Evolutionary conservation across 106 monocot species (phyloP).

Genomic region (Dendrobium chrysotoxum): DNA sequence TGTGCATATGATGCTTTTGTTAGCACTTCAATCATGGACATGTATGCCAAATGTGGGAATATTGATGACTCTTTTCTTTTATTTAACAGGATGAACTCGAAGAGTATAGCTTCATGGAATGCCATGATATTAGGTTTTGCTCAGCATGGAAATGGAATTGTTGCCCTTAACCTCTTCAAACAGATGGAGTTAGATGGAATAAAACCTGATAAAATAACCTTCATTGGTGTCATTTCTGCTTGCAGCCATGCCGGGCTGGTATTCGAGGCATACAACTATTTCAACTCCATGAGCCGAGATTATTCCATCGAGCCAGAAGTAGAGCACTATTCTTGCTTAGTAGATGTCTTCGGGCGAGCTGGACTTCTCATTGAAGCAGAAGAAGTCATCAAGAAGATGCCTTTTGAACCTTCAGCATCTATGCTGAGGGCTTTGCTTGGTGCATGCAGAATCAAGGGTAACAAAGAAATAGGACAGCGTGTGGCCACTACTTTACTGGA

Average conservation of each 20-base stretch:
- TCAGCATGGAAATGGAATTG: constrained; percentile 52
- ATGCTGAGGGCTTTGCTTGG: constrained; percentile 58
- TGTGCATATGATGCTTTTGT: constrained; percentile 45
- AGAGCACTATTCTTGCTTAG: constrained; percentile 74
- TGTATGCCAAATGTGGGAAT: constrained; percentile 81
- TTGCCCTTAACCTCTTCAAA: constrained; percentile 41
- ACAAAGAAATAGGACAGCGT: constrained; percentile 39
- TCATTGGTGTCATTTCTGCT: constrained; percentile 59
- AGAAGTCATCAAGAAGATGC: constrained; percentile 58
- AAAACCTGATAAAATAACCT: constrained; percentile 65
- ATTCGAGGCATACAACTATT: constrained; percentile 46
- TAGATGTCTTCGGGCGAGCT: constrained; percentile 59
- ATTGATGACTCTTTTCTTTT: constrained; percentile 49
- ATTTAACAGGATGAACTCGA: constrained; percentile 35
- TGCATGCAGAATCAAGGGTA: constrained; percentile 51
- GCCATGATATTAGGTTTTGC: constrained; percentile 58
- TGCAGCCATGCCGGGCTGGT: constrained; percentile 78
- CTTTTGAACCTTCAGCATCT: constrained; percentile 46
- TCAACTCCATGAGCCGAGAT: constrained; percentile 43
- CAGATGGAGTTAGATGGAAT: constrained; percentile 32
- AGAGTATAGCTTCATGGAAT: constrained; percentile 61
- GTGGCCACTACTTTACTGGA: constrained; percentile 36
- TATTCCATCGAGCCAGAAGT: constrained; percentile 48
- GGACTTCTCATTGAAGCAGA: constrained; percentile 53
- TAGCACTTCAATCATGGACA: constrained; percentile 56